Conservation (phyloP, 257 asterid genomes). For the Anisodus tanguticus region DNA sequence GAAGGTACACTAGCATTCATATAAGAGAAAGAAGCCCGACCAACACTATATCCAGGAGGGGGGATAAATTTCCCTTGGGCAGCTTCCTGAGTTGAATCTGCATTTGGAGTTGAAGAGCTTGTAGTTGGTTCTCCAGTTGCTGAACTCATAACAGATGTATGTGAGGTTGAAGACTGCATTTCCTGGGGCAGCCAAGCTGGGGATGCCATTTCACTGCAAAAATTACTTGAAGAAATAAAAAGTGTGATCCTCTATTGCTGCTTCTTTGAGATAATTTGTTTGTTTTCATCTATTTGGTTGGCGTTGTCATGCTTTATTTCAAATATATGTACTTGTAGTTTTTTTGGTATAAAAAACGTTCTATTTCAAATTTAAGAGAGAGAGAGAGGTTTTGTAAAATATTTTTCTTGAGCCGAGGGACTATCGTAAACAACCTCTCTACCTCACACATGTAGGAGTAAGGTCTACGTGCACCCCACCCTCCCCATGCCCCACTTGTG, state of each 20-base stretch:
- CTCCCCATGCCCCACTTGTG: too few relatives aligned
- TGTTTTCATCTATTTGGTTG: constrained; percentile 18
- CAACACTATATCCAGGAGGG: constrained; percentile 34
- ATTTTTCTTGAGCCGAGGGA: too few relatives aligned
- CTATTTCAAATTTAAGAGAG: constrained; percentile 20
- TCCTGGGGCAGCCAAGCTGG: constrained; percentile 37
- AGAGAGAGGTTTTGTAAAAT: too few relatives aligned
- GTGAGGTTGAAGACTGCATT: constrained; percentile 33
- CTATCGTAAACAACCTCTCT: too few relatives aligned
- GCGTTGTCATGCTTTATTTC: constrained; percentile 2
- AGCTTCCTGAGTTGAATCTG: constrained; percentile 30
- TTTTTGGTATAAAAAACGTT: not conserved
- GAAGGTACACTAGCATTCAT: constrained; percentile 40
- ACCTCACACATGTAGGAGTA: too few relatives aligned
- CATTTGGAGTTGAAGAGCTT: constrained; percentile 27
- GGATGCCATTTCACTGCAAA: constrained; percentile 33
- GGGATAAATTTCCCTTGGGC: constrained; percentile 22
- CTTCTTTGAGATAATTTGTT: not conserved
- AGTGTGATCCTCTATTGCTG: not conserved
- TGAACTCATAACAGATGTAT: constrained; percentile 29
- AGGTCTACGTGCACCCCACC: too few relatives aligned
- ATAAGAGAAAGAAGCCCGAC: constrained; percentile 43
- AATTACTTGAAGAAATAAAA: constrained; percentile 23
- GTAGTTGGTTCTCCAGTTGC: constrained; percentile 30
- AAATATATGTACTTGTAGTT: constrained; percentile 1